Conservation (phyloP, 352 stramenopile species). For the Pythium phragmitis region DNA sequence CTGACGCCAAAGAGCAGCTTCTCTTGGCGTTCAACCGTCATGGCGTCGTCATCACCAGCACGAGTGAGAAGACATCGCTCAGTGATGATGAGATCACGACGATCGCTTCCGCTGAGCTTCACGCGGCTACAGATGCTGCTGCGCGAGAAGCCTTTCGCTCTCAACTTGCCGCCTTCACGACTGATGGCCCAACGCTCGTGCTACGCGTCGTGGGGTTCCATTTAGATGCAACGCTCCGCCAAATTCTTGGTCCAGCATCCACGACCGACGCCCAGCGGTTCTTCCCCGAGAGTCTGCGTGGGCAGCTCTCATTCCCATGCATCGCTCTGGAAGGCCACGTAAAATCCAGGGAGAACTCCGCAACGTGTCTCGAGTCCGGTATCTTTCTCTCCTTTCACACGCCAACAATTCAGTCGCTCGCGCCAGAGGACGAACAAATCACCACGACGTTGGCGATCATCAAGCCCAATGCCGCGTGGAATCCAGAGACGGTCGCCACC, state of each 20-base stretch:
- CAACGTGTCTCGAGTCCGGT: slow-evolving; percentile 42
- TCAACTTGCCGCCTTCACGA: not conserved
- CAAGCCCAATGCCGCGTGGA: slow-evolving; percentile 53
- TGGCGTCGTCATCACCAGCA: slow-evolving; percentile 30
- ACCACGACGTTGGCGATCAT: slow-evolving; percentile 57
- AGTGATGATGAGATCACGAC: slow-evolving; percentile 15
- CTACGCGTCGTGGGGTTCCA: slow-evolving; percentile 50
- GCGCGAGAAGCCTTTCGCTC: slow-evolving; percentile 9
- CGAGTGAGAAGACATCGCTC: slow-evolving; percentile 10
- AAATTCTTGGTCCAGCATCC: slow-evolving; percentile 38
- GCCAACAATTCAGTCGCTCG: slow-evolving; percentile 12
- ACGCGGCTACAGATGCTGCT: not conserved
- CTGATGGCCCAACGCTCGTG: not conserved
- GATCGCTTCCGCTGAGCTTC: slow-evolving; percentile 10
- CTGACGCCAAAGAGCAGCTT: slow-evolving; percentile 28
- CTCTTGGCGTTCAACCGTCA: slow-evolving; percentile 30
- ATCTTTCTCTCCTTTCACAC: slow-evolving; percentile 38
- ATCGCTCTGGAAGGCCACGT: slow-evolving; percentile 26
- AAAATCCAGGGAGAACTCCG: slow-evolving; percentile 24
- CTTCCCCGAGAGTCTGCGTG: slow-evolving; percentile 52
- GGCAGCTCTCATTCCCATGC: slow-evolving; percentile 27
- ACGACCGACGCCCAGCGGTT: slow-evolving; percentile 33
- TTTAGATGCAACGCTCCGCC: slow-evolving; percentile 35
- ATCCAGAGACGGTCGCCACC: slow-evolving; percentile 25
- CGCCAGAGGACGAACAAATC: slow-evolving; percentile 22